phyloP scores from a whole-genome alignment of 306 rosid species.

The Lablab purpureus region DNA sequence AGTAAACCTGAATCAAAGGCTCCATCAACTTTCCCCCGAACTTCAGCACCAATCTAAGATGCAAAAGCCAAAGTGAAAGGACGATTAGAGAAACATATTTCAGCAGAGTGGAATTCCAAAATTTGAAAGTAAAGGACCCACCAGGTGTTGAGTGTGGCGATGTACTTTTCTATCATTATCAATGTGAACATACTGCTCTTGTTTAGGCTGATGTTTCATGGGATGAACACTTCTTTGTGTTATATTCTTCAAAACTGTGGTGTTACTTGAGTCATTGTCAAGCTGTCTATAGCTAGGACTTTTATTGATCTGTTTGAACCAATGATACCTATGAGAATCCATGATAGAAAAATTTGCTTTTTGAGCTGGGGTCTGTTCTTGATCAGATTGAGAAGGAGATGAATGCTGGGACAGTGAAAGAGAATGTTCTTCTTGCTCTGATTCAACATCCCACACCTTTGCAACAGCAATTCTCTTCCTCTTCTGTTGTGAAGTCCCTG shows the following conservation, averaged over 20 bases:
- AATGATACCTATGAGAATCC: conserved; percentile 61
- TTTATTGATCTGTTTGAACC: conserved; percentile 52
- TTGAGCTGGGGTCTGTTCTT: conserved; percentile 69
- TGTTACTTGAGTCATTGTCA: conserved; percentile 45
- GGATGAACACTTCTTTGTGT: conserved; percentile 45
- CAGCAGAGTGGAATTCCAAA: neutral
- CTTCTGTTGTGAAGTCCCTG: conserved; percentile 79
- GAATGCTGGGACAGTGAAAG: conserved; percentile 86
- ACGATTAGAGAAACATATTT: neutral
- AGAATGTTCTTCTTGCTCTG: conserved; percentile 97
- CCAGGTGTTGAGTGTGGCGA: conserved; percentile 58
- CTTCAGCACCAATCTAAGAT: conserved; percentile 86
- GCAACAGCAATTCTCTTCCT: conserved; percentile 70
- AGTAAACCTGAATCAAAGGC: conserved; percentile 87
- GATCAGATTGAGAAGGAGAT: conserved; percentile 90
- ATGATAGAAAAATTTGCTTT: conserved; percentile 52
- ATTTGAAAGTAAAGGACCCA: conserved; percentile 32
- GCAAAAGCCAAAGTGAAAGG: conserved; percentile 23
- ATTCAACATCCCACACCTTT: conserved; percentile 72
- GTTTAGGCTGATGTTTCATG: conserved; percentile 56
- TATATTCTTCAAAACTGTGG: conserved; percentile 40
- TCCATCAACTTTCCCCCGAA: conserved; percentile 85
- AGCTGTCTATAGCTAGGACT: conserved; percentile 52
- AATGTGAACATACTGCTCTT: conserved; percentile 48
- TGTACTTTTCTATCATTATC: conserved; percentile 47